phyloP scores from a whole-genome alignment of 1,284 basidiomycete species.

The Leccinum pseudoinsigne region DNA sequence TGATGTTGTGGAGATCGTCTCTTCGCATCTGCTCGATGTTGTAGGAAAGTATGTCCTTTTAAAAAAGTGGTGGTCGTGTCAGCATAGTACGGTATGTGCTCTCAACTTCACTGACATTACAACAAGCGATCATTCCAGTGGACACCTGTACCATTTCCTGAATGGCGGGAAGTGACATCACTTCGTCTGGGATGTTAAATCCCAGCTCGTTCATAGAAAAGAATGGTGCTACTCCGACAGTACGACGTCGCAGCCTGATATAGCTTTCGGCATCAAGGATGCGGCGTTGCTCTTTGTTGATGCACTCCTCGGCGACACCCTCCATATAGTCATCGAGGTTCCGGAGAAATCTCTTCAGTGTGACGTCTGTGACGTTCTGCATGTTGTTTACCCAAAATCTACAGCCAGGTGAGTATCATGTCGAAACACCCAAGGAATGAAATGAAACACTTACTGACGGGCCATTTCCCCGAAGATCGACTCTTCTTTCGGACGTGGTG shows the following conservation, averaged over 20 bases:
- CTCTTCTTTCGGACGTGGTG: background rate
- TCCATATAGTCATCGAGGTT: background rate
- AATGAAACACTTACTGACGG: background rate
- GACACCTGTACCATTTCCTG: background rate
- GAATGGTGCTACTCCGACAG: background rate
- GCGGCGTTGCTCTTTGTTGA: background rate
- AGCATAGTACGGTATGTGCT: background rate
- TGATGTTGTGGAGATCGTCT: background rate
- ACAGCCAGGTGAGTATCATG: background rate
- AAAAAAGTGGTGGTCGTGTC: background rate
- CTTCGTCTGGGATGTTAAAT: background rate
- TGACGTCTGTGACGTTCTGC: background rate
- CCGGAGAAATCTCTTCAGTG: background rate
- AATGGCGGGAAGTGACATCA: background rate
- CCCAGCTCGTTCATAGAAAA: background rate
- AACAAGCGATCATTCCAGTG: background rate
- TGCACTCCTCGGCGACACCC: background rate
- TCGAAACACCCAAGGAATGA: background rate
- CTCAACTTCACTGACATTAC: background rate
- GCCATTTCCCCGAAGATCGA: background rate
- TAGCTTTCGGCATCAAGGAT: background rate
- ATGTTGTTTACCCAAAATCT: background rate
- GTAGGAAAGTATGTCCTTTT: background rate
- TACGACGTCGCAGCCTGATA: background rate
- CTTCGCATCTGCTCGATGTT: background rate